phyloP scores from a whole-genome alignment of 805 yeast genomes.

The Pichia nanzhaoensis region DNA sequence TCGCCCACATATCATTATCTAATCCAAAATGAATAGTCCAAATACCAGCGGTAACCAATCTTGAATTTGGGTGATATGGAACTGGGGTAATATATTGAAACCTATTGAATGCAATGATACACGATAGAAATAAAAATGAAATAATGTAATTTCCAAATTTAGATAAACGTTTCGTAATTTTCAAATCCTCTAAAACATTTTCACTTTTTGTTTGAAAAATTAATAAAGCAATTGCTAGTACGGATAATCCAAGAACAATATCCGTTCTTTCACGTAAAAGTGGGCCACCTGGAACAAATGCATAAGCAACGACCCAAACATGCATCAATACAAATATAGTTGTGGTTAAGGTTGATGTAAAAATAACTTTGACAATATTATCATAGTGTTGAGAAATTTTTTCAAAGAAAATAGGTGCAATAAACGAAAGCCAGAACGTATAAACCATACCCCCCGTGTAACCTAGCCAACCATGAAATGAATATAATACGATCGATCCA shows the following conservation, averaged over 20 bases:
- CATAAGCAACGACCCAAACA: slow-evolving; percentile 97
- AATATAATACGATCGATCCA: slow-evolving; percentile 46
- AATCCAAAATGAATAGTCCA: slow-evolving; percentile 98
- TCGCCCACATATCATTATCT: slow-evolving; percentile 97
- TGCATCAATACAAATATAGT: slow-evolving; percentile 65
- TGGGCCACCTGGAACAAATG: slow-evolving; percentile 95
- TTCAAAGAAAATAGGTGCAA: slow-evolving; percentile 55
- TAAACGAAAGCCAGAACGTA: slow-evolving; percentile 53
- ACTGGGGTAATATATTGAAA: slow-evolving; percentile 54
- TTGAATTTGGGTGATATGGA: slow-evolving; percentile 64
- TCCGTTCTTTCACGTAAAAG: slow-evolving; percentile 84
- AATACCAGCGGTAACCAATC: slow-evolving; percentile 85
- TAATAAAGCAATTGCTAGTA: slow-evolving; percentile 44
- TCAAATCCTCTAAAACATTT: neutral
- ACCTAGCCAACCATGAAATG: slow-evolving; percentile 61
- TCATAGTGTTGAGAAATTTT: slow-evolving; percentile 33
- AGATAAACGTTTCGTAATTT: slow-evolving; percentile 4
- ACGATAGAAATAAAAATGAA: slow-evolving; percentile 38
- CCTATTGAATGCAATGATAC: slow-evolving; percentile 48
- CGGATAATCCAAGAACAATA: slow-evolving; percentile 54
- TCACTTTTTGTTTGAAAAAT: slow-evolving; percentile 28
- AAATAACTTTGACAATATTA: slow-evolving; percentile 48
- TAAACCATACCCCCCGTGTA: slow-evolving; percentile 64
- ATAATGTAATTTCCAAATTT: slow-evolving; percentile 23
- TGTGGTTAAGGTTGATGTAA: slow-evolving; percentile 41